Percentiles rank a stretch among this genome's conserved stretches.
These are phyloP conservation scores for Lyophyllum atratum DNA, from an alignment of 768 basidiomycete species.

Conservation along the genomic window DNA sequence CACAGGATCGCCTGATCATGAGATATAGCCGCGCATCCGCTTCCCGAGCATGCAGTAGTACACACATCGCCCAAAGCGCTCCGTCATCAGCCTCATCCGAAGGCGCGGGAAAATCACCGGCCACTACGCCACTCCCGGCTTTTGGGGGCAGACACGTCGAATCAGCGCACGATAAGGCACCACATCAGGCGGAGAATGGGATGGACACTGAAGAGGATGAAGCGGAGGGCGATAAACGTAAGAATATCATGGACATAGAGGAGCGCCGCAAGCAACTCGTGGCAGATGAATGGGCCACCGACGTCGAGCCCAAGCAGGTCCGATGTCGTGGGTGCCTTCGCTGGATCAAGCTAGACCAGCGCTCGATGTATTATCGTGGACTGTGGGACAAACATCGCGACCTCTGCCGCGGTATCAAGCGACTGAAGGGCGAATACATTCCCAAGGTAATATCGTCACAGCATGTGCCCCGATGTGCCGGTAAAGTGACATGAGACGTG, in stretches of 20 bases:
- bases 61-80: background rate
- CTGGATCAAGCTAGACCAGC: constrained; percentile 12
- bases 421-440: constrained; percentile 7
- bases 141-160: background rate
- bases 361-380: constrained; percentile 6
- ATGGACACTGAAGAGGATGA: background rate
- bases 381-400: constrained; percentile 13
- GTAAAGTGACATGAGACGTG: background rate
- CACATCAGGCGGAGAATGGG: background rate
- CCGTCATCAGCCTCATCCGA: background rate
- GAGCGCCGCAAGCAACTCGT: constrained; percentile 8
- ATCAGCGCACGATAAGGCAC: background rate
- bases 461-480: background rate
- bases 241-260: constrained; percentile 9
- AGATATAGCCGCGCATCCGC: background rate
- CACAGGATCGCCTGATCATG: background rate
- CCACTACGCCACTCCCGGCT: background rate
- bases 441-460: background rate
- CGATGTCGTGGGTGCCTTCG: constrained; percentile 4
- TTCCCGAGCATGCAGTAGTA: too few species aligned
- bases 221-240: background rate
- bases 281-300: constrained; percentile 6
- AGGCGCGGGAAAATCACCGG: background rate
- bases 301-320: constrained; percentile 5
- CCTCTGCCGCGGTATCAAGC: constrained; percentile 7